These are phyloP conservation scores for Solanum acaule DNA, from an alignment of 257 asterid genomes.

Conservation along the genomic window DNA sequence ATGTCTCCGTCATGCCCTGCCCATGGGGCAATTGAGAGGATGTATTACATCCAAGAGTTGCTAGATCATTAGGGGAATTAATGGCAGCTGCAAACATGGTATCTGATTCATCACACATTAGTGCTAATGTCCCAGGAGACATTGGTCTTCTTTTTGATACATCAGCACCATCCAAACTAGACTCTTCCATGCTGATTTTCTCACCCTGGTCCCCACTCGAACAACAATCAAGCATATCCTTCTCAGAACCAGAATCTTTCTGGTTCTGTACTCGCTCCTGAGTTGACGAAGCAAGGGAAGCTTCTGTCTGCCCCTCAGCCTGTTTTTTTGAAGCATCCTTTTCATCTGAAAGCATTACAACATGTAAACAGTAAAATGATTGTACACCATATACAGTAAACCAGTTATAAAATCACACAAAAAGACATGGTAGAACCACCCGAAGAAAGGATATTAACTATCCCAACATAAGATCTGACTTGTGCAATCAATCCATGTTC, in stretches of 20 bases:
- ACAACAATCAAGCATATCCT: slow-evolving; percentile 20
- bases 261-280: slow-evolving; percentile 36
- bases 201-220: slow-evolving; percentile 31
- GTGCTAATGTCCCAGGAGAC: slow-evolving; percentile 95
- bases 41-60: slow-evolving; percentile 18
- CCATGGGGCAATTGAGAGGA: slow-evolving; percentile 44
- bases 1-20: slow-evolving; percentile 47
- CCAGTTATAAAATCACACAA: neutral
- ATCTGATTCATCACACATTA: slow-evolving; percentile 93
- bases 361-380: neutral
- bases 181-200: slow-evolving; percentile 31
- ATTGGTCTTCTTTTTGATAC: slow-evolving; percentile 59
- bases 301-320: slow-evolving; percentile 39
- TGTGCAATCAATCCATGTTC: neutral
- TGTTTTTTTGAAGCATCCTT: slow-evolving; percentile 34
- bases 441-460: neutral
- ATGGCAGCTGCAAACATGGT: slow-evolving; percentile 42
- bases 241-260: slow-evolving; percentile 30
- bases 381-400: neutral
- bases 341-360: slow-evolving; percentile 34
- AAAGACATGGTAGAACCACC: neutral
- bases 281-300: slow-evolving; percentile 31
- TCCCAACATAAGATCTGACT: neutral
- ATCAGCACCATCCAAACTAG: slow-evolving; percentile 57
- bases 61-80: slow-evolving; percentile 43